Evolutionary conservation across 768 basidiomycete species (phyloP).

Genomic region (Myochromella boudieri): DNA sequence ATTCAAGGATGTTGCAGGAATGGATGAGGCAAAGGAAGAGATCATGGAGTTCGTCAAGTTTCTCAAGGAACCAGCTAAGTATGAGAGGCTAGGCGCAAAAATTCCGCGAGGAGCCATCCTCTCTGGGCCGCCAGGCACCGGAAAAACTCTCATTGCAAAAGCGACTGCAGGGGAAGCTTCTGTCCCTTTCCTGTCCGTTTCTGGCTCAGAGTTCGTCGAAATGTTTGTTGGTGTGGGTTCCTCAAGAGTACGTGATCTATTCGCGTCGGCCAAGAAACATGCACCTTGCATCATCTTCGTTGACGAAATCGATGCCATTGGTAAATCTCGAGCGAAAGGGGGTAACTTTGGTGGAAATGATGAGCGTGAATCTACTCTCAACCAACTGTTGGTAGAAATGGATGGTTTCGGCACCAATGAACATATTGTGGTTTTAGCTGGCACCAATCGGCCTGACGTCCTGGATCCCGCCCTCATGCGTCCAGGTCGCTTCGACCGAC

Average conservation of each 20-base stretch:
- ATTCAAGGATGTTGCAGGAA: constrained; percentile 97
- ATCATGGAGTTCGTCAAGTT: constrained; percentile 99
- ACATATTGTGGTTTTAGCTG: constrained; percentile 94
- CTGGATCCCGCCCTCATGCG: constrained; percentile 95
- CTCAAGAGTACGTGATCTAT: constrained; percentile 94
- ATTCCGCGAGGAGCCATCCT: constrained; percentile 95
- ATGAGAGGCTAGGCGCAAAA: constrained; percentile 96
- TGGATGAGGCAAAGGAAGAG: constrained; percentile 99
- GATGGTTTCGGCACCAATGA: constrained; percentile 98
- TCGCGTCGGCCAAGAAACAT: constrained; percentile 95
- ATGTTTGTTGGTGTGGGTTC: constrained; percentile 99
- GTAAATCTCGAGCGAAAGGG: constrained; percentile 85
- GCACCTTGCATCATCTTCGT: constrained; percentile 99
- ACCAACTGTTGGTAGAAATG: constrained; percentile 98
- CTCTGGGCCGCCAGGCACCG: constrained; percentile 95
- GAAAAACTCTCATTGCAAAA: constrained; percentile 97
- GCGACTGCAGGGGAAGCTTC: constrained; percentile 98
- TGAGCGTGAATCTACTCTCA: constrained; percentile 95
- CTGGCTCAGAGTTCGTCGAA: constrained; percentile 98
- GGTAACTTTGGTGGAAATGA: constrained; percentile 86
- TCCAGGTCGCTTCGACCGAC: constrained; percentile 96
- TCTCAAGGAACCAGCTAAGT: constrained; percentile 91
- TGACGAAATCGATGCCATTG: constrained; percentile 99
- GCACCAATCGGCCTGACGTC: constrained; percentile 96
- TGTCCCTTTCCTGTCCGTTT: constrained; percentile 97